Evolutionary conservation across 208 protist species (phyloP), one percentile per base, ranked within the genome.

Genomic region (Novymonas esmeraldas): DNA sequence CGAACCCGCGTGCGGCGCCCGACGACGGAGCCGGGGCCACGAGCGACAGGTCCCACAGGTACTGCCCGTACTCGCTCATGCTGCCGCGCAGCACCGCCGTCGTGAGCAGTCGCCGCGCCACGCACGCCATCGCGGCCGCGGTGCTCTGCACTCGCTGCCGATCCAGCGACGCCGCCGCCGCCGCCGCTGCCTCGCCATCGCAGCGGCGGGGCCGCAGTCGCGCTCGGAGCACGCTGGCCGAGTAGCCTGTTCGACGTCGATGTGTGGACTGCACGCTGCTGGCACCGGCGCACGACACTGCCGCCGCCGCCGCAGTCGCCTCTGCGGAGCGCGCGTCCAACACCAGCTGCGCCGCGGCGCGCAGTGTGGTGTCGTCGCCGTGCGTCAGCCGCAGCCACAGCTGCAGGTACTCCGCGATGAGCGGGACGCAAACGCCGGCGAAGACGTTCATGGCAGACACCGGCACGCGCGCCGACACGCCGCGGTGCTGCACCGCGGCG

Each of bases 1-100:
- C n/a, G n/a, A n/a, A n/a, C n/a, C n/a, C n/a, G n/a, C n/a, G n/a
- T n/a, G n/a, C n/a, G n/a, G n/a, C n/a, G n/a, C n/a, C n/a, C n/a
- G n/a, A n/a, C n/a, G n/a, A n/a, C n/a, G n/a, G n/a, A n/a, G n/a
- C n/a, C n/a, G n/a, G n/a, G n/a, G n/a, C n/a, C n/a, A n/a, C n/a
- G n/a, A 51, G n/a, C 14, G 33, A 33, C 22, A 46, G 33, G 51
- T 75, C 69, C 54, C 36, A 64, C 69, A 69, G 55, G 29, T 34
- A 52, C 38, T 52, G 69, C 16, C 61, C 39, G 45, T 69, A 75
- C 61, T 68, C 69, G 39, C 69, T 75, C 69, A 75, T 63, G 44
- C 22, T 52, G 6, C 61, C 62, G 13, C 69, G 69, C 44, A 75
- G 55, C 11, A 75, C 45, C 18, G 61, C 52, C 14, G 44, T 50